Conservation (phyloP, 768 basidiomycete species). For the Jaapia argillacea region DNA sequence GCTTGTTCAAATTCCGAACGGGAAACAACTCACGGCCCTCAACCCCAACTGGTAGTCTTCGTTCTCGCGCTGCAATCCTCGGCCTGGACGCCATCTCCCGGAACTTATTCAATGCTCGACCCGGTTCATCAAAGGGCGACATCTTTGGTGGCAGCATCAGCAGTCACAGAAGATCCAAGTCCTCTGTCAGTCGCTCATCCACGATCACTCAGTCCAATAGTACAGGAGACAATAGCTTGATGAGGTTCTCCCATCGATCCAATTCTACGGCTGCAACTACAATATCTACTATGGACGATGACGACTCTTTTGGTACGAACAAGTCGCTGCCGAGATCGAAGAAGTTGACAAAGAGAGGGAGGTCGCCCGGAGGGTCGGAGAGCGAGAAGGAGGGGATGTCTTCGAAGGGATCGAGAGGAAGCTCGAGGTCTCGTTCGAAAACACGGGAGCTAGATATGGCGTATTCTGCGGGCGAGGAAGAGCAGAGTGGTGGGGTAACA, state of each 20-base stretch:
- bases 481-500: conserved; percentile 31
- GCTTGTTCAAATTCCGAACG: conserved; percentile 81
- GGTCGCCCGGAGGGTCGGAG: conserved; percentile 29
- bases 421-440: conserved; percentile 20
- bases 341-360: conserved; percentile 36
- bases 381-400: no score
- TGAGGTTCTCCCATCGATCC: conserved; percentile 65
- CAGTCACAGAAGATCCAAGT: conserved; percentile 59
- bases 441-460: conserved; percentile 1
- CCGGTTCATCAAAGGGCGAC: conserved; percentile 62
- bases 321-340: conserved; percentile 33
- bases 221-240: conserved; percentile 54
- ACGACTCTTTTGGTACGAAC: conserved; percentile 41
- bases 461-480: conserved; percentile 14
- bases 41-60: conserved; percentile 74
- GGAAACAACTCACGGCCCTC: conserved; percentile 69
- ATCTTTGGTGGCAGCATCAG: conserved; percentile 68
- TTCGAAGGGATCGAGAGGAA: conserved; percentile 7
- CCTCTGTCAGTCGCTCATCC: conserved; percentile 64
- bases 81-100: conserved; percentile 85
- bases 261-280: conserved; percentile 61
- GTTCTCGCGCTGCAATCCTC: conserved; percentile 72
- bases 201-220: conserved; percentile 66
- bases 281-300: conserved; percentile 53
- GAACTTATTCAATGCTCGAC: conserved; percentile 70